Base-by-base conservation (phyloP, 2,329 filamentous ascomycete genomes). In the Cercospora berteroae region DNA sequence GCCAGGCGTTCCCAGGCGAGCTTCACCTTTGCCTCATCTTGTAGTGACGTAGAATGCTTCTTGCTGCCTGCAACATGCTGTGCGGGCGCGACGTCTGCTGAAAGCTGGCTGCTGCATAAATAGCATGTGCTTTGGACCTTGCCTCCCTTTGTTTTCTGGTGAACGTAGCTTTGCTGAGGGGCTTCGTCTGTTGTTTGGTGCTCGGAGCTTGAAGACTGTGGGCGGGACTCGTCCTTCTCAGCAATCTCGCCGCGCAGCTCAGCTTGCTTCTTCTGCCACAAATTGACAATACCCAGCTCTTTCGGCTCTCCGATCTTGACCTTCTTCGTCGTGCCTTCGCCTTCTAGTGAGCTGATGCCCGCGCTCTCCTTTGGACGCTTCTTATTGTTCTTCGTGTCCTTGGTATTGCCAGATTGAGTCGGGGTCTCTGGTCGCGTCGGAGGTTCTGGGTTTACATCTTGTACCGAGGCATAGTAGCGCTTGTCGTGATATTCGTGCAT, bases 1-100 rank as follows among this genome's bases (percentile, higher is more conserved):
- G 72, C 69, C 61, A 75, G 27, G 10, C 65, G 68, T 59, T 72
- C 65, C 55, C 70, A 69, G 7, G 60, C 74, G 44, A 66, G 33
- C n/a, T 77, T 73, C 29, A 81, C 80, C 20, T 83, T 77, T 8
- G 81, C 80, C 13, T 83, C 81, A 63, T 87, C 83, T 66, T 84
- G 80, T 42, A 88, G 74, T 63, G 87, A 88, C 29, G 81, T 79
- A 10, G 83, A 82, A 72, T 90, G 88, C 29, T 87, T 79, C 63
- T 86, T 80, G 70, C 86, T 87, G 23, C 85, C 80, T 6, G 83
- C 82, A 73, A 89, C 87, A 74, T 90, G 88, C 67, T 83, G 82
- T 69, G 86, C 84, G 48, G 88, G 48, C 7, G 52, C 63, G n/a
- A 68, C 68, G 6, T 13, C n/a, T 10, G 61, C 39, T n/a, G 57